These are phyloP conservation scores for Cercospora beticola DNA, from an alignment of 2,329 filamentous ascomycete species.

Conservation along the genomic window DNA sequence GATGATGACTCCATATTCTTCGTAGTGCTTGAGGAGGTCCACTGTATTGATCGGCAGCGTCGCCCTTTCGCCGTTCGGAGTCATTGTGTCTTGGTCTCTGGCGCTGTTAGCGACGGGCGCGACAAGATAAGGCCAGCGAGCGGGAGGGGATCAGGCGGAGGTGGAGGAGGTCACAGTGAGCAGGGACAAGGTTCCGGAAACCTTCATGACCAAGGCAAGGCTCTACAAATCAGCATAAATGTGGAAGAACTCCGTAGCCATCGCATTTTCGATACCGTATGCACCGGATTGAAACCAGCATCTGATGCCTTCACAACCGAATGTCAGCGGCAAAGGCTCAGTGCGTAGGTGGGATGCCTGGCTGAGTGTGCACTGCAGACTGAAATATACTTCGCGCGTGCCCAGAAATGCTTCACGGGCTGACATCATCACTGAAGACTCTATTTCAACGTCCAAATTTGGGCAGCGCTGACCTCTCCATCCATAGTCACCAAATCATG, in stretches of 20 bases:
- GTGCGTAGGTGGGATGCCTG: background rate
- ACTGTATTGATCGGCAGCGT: background rate
- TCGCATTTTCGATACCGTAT: background rate
- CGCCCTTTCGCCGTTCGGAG: background rate
- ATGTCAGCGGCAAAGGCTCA: background rate
- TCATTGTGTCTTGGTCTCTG: background rate
- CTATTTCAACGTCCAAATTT: background rate
- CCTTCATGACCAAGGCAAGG: background rate
- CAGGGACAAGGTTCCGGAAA: background rate
- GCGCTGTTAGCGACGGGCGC: background rate
- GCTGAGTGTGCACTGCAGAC: background rate
- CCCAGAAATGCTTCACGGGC: background rate
- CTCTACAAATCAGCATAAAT: background rate
- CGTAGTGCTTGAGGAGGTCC: slow-evolving; percentile 20
- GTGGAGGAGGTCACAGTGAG: background rate
- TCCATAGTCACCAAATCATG: background rate
- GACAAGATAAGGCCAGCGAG: background rate
- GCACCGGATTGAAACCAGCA: background rate
- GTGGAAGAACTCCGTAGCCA: background rate
- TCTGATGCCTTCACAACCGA: background rate
- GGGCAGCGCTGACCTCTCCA: background rate
- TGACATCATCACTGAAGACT: slow-evolving; percentile 3
- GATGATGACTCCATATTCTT: slow-evolving; percentile 22
- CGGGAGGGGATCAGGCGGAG: background rate
- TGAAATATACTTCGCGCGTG: background rate